These are phyloP conservation scores for Xylaria digitata DNA, from an alignment of 2,329 filamentous ascomycete genomes.

Conservation along the genomic window DNA sequence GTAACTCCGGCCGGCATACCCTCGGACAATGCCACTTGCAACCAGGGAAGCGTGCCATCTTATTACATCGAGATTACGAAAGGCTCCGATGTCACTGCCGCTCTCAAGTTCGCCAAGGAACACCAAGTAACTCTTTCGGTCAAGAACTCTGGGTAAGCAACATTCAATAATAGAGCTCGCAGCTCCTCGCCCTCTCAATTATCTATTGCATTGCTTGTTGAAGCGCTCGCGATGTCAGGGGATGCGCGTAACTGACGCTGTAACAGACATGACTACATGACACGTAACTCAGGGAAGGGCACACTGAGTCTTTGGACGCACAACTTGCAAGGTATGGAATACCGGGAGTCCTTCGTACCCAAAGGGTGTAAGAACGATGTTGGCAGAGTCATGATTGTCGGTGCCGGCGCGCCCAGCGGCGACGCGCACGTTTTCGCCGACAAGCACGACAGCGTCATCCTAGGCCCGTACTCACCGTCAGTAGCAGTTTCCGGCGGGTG, in stretches of 20 bases:
- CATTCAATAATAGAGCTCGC: not conserved
- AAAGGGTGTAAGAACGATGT: slow-evolving; percentile 32
- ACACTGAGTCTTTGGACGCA: slow-evolving; percentile 41
- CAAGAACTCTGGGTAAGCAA: slow-evolving; percentile 40
- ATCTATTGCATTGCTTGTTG: not conserved
- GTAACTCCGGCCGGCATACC: slow-evolving; percentile 41
- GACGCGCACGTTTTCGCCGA: slow-evolving; percentile 38
- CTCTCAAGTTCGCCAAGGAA: slow-evolving; percentile 42
- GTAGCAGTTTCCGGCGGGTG: slow-evolving; percentile 38
- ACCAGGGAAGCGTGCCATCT: slow-evolving; percentile 44
- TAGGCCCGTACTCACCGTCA: slow-evolving; percentile 37
- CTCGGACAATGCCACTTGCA: slow-evolving; percentile 40
- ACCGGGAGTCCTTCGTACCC: slow-evolving; percentile 33
- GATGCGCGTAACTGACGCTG: slow-evolving; percentile 16
- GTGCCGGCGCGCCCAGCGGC: slow-evolving; percentile 31
- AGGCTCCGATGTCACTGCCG: slow-evolving; percentile 41
- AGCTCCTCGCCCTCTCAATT: not conserved
- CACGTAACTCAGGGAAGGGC: slow-evolving; percentile 37
- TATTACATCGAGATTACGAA: slow-evolving; percentile 43
- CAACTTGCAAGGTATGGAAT: slow-evolving; percentile 36
- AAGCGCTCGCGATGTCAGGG: not conserved
- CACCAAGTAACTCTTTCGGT: slow-evolving; percentile 44
- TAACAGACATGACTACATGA: slow-evolving; percentile 39
- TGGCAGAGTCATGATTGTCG: slow-evolving; percentile 36
- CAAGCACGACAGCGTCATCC: slow-evolving; percentile 37